Evolutionary conservation across 1,284 basidiomycete genomes (phyloP), one percentile per base, ranked within the genome.

Genomic region (Bondarzewia mesenterica): DNA sequence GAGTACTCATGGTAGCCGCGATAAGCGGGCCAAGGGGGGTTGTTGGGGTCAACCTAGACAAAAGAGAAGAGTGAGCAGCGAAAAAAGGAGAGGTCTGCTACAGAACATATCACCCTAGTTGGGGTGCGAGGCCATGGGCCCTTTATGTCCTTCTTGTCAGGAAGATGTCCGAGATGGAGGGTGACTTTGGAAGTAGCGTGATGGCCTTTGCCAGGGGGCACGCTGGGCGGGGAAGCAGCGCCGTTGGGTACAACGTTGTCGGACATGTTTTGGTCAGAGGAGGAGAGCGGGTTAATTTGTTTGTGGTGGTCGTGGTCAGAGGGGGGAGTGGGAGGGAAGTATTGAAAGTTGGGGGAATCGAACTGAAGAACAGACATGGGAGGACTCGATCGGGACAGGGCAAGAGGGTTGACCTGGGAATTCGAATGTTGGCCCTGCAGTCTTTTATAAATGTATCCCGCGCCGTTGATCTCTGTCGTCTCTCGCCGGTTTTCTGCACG

Each of bases 1-100:
- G 92, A 94, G 68, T 93, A 96, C 67, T 93, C 89, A 67, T 96
- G 93, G 69, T 96, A 96, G 7, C 93, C 93, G 53, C 93, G 84
- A 71, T 82, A 93, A 1, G 89, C 93, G 25, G 93, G 93, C 93
- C 93, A 97, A 44, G 94, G 94, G 26, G 94, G 94, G 72, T 96
- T 93, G 71, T 97, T 91, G 36, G 92, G 90, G 65, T 93, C 82
- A 49, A 89, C 75, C 82, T 85, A 48, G 20, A 18, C 23, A 35
- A 25, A 38, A 32, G 2, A 20, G n/a, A 42, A 25, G 16, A 29
- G 25, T 49, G 25, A 23, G 43, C n/a, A n/a, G n/a, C n/a, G 27
- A 12, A 40, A 20, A 40, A 18, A 40, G 8, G 38, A 40, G 10
- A 40, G 8, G 20, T 10, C 8, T 8, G 10, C 8, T 8, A 14